Evolutionary conservation across 371 early-diverging fungal species (phyloP).

Genomic region (Lichtheimia ornata): DNA sequence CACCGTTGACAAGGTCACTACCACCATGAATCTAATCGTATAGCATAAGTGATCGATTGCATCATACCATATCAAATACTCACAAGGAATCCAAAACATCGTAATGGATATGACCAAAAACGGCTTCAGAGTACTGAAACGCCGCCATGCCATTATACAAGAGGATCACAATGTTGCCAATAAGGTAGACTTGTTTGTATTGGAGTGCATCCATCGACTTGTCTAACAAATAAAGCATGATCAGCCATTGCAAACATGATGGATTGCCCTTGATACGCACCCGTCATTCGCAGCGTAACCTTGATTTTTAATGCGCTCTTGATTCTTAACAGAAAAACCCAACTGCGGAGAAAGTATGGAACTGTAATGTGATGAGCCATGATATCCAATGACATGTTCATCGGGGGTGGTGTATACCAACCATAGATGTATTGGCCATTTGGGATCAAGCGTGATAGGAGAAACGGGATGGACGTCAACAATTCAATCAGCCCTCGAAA

Average conservation of each 20-base stretch:
- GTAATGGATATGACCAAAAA: constrained; percentile 51
- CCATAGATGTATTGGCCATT: constrained; percentile 59
- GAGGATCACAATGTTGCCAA: constrained; percentile 59
- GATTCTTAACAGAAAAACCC: constrained; percentile 57
- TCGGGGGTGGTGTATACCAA: constrained; percentile 12
- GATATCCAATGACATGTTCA: constrained; percentile 7
- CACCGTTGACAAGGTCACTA: constrained; percentile 75
- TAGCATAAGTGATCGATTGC: background rate
- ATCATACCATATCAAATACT: constrained; percentile 5
- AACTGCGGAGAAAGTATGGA: constrained; percentile 65
- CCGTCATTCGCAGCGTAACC: constrained; percentile 53
- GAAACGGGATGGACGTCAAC: constrained; percentile 54
- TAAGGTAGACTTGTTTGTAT: constrained; percentile 62
- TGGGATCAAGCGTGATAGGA: constrained; percentile 49
- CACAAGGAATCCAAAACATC: constrained; percentile 52
- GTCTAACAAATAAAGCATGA: background rate
- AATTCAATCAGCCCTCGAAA: constrained; percentile 54
- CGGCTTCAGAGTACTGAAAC: constrained; percentile 71
- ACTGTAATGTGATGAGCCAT: constrained; percentile 24
- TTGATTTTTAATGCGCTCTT: constrained; percentile 62
- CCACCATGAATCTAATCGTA: constrained; percentile 44
- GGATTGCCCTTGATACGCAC: constrained; percentile 7
- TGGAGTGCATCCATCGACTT: constrained; percentile 59
- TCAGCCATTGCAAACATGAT: background rate
- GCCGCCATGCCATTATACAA: constrained; percentile 75